Conservation (phyloP, 2,329 filamentous ascomycete species). For the Graphilbum ipis-grandicollis region DNA sequence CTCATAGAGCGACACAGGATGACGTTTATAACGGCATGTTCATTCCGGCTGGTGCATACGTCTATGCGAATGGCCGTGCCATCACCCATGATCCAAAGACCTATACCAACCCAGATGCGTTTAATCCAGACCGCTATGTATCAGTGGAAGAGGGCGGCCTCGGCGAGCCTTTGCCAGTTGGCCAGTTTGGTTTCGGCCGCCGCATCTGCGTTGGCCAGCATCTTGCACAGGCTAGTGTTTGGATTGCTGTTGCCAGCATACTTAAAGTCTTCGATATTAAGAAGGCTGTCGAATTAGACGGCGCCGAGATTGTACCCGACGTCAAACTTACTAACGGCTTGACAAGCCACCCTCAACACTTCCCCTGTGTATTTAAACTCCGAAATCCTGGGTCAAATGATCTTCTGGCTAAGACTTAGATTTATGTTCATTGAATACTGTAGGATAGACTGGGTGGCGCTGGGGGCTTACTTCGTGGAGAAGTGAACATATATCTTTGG, state of each 20-base stretch:
- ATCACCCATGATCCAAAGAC: conserved; percentile 25
- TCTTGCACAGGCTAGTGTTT: conserved; percentile 23
- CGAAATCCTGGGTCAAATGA: neutral
- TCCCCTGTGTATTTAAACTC: conserved; percentile 1
- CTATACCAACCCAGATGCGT: conserved; percentile 20
- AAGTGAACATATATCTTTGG: no score
- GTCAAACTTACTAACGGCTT: conserved; percentile 7
- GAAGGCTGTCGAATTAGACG: conserved; percentile 10
- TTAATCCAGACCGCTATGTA: conserved; percentile 23
- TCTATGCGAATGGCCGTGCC: conserved; percentile 26
- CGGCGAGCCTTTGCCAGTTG: conserved; percentile 18
- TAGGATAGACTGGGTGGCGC: no score
- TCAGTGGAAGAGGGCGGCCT: conserved; percentile 20
- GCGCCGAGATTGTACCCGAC: conserved; percentile 2
- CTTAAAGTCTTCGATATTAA: conserved; percentile 18
- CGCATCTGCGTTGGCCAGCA: conserved; percentile 27
- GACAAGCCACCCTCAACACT: conserved; percentile 7
- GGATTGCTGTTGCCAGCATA: conserved; percentile 20
- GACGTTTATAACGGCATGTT: conserved; percentile 19
- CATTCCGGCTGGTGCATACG: conserved; percentile 15
- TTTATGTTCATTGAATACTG: no score
- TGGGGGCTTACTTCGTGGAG: no score
- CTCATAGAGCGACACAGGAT: conserved; percentile 23
- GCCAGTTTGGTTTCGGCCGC: conserved; percentile 35
- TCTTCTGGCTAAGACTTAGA: neutral